phyloP scores from a whole-genome alignment of 768 basidiomycete species.

The Boletus vinaceobasis region DNA sequence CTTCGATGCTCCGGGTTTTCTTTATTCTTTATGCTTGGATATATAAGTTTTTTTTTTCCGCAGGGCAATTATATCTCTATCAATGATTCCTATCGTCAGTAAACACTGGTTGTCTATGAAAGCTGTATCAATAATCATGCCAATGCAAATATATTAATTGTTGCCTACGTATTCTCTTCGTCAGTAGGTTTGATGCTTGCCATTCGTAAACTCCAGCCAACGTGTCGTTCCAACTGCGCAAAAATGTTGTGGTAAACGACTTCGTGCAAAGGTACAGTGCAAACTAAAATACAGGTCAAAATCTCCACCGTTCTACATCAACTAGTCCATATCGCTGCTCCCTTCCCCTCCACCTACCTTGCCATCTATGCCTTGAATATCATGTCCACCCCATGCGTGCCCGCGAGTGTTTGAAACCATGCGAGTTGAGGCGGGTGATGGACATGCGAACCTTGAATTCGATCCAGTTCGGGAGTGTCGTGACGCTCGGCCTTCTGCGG shows the following conservation, averaged over 20 bases:
- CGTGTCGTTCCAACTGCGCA: background rate
- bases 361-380: slow-evolving; percentile 11
- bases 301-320: background rate
- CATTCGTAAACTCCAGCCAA: background rate
- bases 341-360: slow-evolving; percentile 18
- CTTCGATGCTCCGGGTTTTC: background rate
- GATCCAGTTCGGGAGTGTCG: slow-evolving; percentile 24
- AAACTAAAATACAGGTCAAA: slow-evolving; percentile 12
- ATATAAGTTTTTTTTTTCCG: too few relatives aligned
- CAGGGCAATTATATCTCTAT: too few relatives aligned
- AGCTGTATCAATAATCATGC: too few relatives aligned
- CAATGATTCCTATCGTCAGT: too few relatives aligned
- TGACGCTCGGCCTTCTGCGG: slow-evolving; percentile 19
- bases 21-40: too few relatives aligned
- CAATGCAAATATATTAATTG: too few relatives aligned
- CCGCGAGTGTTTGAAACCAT: slow-evolving; percentile 14
- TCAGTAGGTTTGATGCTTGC: background rate
- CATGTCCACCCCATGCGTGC: slow-evolving; percentile 19
- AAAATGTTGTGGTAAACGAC: background rate
- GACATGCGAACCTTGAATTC: slow-evolving; percentile 14
- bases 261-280: slow-evolving; percentile 2
- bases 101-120: too few relatives aligned
- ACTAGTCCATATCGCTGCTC: slow-evolving; percentile 11
- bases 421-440: slow-evolving; percentile 11
- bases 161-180: too few relatives aligned